phyloP scores from a whole-genome alignment of 441 rosid genomes.

The Breynia disticha region DNA sequence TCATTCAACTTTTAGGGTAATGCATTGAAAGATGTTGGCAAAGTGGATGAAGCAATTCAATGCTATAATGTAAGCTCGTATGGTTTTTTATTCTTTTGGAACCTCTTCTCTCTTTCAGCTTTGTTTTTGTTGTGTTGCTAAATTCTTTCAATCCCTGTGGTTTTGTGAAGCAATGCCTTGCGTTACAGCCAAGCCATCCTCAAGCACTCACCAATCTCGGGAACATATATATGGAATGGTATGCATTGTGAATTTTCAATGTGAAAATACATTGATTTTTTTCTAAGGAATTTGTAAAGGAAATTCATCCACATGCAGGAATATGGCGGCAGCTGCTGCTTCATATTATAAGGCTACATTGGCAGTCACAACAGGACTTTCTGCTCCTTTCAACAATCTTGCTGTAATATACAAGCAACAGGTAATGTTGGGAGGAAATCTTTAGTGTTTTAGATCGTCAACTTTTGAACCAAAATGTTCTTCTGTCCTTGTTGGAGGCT shows the following conservation, averaged over 20 bases:
- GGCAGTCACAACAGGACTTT: slow-evolving; percentile 85
- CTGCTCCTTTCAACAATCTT: slow-evolving; percentile 96
- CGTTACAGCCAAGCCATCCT: slow-evolving; percentile 88
- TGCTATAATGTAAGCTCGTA: slow-evolving; percentile 69
- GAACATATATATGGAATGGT: slow-evolving; percentile 98
- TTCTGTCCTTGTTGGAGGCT: neutral
- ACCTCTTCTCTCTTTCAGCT: neutral
- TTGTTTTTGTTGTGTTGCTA: neutral
- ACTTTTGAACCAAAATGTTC: neutral
- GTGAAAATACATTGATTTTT: too few species aligned
- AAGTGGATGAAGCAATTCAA: slow-evolving; percentile 87
- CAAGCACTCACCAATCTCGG: slow-evolving; percentile 98
- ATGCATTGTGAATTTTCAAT: slow-evolving; percentile 8
- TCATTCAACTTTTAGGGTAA: slow-evolving; percentile 56
- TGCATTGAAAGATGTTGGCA: slow-evolving; percentile 88
- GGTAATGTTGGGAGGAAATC: slow-evolving; percentile 27
- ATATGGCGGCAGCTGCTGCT: slow-evolving; percentile 76
- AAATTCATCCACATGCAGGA: slow-evolving; percentile 40
- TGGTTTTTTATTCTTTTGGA: neutral
- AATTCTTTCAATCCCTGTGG: slow-evolving; percentile 8
- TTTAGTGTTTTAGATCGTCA: neutral
- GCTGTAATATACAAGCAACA: slow-evolving; percentile 97
- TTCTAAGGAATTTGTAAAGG: neutral
- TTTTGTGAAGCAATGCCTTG: slow-evolving; percentile 79
- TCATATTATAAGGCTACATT: slow-evolving; percentile 84